These are phyloP conservation scores for Priceomyces carsonii DNA, from an alignment of 805 yeast species.

Conservation along the genomic window DNA sequence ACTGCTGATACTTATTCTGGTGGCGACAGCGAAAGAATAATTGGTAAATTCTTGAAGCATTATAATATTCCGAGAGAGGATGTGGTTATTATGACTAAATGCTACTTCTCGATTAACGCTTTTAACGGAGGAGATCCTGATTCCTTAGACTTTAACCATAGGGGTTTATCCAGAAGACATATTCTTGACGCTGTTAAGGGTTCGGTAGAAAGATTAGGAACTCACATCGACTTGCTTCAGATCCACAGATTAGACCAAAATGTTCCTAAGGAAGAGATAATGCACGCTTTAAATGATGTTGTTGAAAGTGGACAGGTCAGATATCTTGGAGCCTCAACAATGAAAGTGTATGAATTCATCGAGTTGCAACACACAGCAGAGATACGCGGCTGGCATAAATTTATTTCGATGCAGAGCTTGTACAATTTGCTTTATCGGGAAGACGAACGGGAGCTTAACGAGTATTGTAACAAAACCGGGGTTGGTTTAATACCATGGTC, in stretches of 20 bases:
- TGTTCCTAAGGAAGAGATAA: constrained; percentile 52
- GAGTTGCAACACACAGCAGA: constrained; percentile 58
- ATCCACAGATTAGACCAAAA: constrained; percentile 55
- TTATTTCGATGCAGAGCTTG: constrained; percentile 58
- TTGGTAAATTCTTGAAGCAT: constrained; percentile 21
- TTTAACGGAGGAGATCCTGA: constrained; percentile 6
- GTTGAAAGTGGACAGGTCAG: constrained; percentile 48
- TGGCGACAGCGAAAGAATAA: constrained; percentile 18
- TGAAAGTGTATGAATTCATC: constrained; percentile 56
- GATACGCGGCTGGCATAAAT: constrained; percentile 55
- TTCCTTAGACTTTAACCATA: constrained; percentile 23
- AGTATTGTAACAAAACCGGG: constrained; percentile 43
- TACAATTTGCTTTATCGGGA: constrained; percentile 59
- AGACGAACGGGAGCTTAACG: constrained; percentile 63
- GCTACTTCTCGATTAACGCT: constrained; percentile 12
- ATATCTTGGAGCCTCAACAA: constrained; percentile 63
- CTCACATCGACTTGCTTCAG: constrained; percentile 55
- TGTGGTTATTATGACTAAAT: constrained; percentile 20
- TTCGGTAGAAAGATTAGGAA: constrained; percentile 49
- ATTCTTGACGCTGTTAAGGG: constrained; percentile 45
- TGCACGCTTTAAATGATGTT: constrained; percentile 57
- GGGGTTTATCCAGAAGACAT: constrained; percentile 41
- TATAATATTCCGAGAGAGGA: constrained; percentile 20
- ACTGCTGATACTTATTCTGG: constrained; percentile 24
- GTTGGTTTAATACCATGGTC: constrained; percentile 63